Percentiles rank a stretch among this genome's conserved stretches.
These are phyloP conservation scores for Antrodiella citrinella DNA, from an alignment of 768 basidiomycete genomes.

Conservation along the genomic window DNA sequence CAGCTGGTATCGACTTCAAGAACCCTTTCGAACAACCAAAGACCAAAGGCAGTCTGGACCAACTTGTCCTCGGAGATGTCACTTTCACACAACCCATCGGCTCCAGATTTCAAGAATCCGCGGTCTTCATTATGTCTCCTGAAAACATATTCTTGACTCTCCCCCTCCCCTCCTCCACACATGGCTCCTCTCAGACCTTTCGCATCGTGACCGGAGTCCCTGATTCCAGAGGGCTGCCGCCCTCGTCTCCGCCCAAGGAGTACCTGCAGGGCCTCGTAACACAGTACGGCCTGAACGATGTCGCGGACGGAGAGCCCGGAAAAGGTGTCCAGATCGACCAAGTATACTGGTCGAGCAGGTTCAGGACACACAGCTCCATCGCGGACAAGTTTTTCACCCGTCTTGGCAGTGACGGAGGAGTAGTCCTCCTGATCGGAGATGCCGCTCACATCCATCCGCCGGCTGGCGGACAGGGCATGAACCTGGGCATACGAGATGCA, in stretches of 20 bases:
- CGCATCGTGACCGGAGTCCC: slow-evolving; percentile 36
- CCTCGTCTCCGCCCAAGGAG: neutral
- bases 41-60: slow-evolving; percentile 20
- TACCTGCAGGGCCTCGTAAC: neutral
- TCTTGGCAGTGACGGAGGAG: slow-evolving; percentile 5
- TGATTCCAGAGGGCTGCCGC: neutral
- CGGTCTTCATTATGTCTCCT: slow-evolving; percentile 20
- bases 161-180: slow-evolving; percentile 24
- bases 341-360: neutral
- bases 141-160: slow-evolving; percentile 28
- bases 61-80: slow-evolving; percentile 42
- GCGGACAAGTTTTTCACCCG: neutral
- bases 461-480: slow-evolving; percentile 23
- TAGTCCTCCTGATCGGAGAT: slow-evolving; percentile 19
- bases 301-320: neutral
- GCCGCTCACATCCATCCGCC: slow-evolving; percentile 22
- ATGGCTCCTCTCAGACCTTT: slow-evolving; percentile 21
- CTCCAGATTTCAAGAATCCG: slow-evolving; percentile 13
- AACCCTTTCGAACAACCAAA: slow-evolving; percentile 30
- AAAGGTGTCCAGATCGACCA: neutral
- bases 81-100: slow-evolving; percentile 23
- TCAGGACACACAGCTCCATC: slow-evolving; percentile 4
- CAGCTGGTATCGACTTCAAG: slow-evolving; percentile 32
- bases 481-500: slow-evolving; percentile 22
- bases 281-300: neutral